A percentile compares a stretch with the other conserved stretches of the same genome.
Evolutionary conservation across 805 yeast genomes (phyloP).

Genomic region (Wickerhamomyces mucosus): DNA sequence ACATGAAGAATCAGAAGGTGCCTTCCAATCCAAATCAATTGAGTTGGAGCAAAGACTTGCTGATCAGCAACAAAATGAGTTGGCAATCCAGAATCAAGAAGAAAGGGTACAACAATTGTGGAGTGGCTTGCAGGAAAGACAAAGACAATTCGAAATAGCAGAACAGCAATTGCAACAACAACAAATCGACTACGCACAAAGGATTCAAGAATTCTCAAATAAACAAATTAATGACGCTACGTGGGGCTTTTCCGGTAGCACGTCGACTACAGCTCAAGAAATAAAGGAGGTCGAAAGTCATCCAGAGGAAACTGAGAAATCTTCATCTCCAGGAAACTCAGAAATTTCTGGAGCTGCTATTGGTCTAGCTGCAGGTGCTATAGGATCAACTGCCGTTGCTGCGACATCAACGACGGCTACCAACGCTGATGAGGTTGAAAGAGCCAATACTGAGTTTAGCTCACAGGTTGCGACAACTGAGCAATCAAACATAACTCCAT

Average conservation of each 20-base stretch:
- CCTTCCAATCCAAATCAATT: slow-evolving; percentile 11
- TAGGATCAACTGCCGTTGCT: slow-evolving; percentile 17
- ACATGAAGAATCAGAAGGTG: slow-evolving; percentile 10
- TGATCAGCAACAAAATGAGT: slow-evolving; percentile 28
- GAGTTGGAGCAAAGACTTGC: slow-evolving; percentile 24
- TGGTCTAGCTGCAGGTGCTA: slow-evolving; percentile 22
- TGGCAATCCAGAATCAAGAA: slow-evolving; percentile 27
- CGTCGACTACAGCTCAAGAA: slow-evolving; percentile 8
- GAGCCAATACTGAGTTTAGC: slow-evolving; percentile 17
- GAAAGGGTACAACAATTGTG: slow-evolving; percentile 25
- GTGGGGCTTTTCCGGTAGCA: slow-evolving; percentile 5
- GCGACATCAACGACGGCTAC: slow-evolving; percentile 14
- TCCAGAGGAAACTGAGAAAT: slow-evolving; percentile 7
- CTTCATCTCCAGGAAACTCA: not conserved
- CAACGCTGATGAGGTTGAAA: slow-evolving; percentile 25
- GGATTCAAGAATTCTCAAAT: slow-evolving; percentile 29
- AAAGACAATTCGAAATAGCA: slow-evolving; percentile 28
- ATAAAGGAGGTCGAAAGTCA: slow-evolving; percentile 7
- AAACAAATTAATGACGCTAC: slow-evolving; percentile 28
- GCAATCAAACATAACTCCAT: slow-evolving; percentile 18
- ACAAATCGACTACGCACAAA: slow-evolving; percentile 27
- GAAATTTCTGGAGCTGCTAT: slow-evolving; percentile 16
- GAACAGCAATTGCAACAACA: slow-evolving; percentile 30
- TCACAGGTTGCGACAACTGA: slow-evolving; percentile 17
- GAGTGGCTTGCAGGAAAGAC: slow-evolving; percentile 26